Base-by-base conservation (phyloP, 2,329 filamentous ascomycete species). In the Bipolaris gigantea region DNA sequence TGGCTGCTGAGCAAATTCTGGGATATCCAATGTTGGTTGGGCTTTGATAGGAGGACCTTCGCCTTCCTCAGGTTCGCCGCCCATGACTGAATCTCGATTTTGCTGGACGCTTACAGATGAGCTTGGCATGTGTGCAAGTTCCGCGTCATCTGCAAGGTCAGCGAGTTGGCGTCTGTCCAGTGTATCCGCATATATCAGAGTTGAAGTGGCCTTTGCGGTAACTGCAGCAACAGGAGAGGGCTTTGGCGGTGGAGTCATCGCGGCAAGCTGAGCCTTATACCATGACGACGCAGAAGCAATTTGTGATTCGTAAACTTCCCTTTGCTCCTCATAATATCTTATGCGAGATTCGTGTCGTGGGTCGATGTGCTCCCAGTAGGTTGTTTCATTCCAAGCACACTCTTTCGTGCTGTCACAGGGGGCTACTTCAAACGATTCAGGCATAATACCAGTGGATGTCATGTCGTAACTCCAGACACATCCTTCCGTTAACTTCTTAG, bases 381-480 rank as follows among this genome's bases (percentile, higher is more conserved):
- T 57, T n/a, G 78, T 75, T 57, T 81, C 70, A 63, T 80, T 72
- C 77, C 78, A 79, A 18, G 73, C 76, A 45, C 75, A 74, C 43
- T 70, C 59, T 47, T 72, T 74, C 50, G 39, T 71, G 62, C 67
- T 77, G 66, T 68, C 76, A 66, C 71, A 86, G 0, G 76, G 67
- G 0, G 82, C 71, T 35, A 81, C 76, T 50, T 77, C 77, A 61
- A 83, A 81, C 0, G 79, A 77, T 63, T 89, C 86, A 0, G 86
- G 85, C 78, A 84, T 86, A 56, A 85, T 83, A 13, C 82, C 84
- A 0, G 79, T 81, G 0, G 80, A 77, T 57, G 82, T 83, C 16
- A 77, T 75, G 33, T 80, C 75, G 67, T 89, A 89, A 0, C 80
- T 79, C 77, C 83, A 88, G 10, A 87, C 77, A 62, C 86, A 89